Evolutionary conservation across 2,329 filamentous ascomycete genomes (phyloP).

Genomic region (Neonectria hederae): DNA sequence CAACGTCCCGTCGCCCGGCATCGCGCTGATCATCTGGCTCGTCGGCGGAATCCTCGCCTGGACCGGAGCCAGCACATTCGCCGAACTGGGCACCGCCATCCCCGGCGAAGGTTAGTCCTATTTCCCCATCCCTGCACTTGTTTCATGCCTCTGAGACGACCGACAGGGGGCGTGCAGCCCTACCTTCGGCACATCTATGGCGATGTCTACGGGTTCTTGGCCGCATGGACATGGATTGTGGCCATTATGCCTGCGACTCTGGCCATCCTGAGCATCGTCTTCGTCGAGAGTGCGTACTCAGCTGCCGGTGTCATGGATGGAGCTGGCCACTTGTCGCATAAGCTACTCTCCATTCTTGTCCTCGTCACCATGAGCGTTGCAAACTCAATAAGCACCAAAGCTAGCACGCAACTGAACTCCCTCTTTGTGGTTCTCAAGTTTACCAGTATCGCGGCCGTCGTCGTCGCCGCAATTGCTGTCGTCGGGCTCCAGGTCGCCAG

Average conservation of each 20-base stretch:
- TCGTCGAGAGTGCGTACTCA: slow-evolving; percentile 68
- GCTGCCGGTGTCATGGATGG: slow-evolving; percentile 58
- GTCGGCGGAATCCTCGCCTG: slow-evolving; percentile 70
- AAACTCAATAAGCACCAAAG: slow-evolving; percentile 66
- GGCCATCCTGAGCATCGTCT: slow-evolving; percentile 71
- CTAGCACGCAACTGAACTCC: slow-evolving; percentile 63
- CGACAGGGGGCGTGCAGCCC: slow-evolving; percentile 66
- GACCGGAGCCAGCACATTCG: slow-evolving; percentile 70
- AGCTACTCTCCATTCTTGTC: slow-evolving; percentile 60
- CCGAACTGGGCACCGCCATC: slow-evolving; percentile 70
- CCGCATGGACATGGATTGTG: slow-evolving; percentile 73
- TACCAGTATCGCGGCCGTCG: slow-evolving; percentile 56
- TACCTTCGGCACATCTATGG: slow-evolving; percentile 70
- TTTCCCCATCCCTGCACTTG: background rate
- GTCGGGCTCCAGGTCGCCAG: slow-evolving; percentile 52
- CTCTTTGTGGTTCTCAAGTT: slow-evolving; percentile 67
- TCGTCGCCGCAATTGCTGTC: slow-evolving; percentile 60
- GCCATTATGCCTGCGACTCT: slow-evolving; percentile 72
- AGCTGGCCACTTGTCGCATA: slow-evolving; percentile 56
- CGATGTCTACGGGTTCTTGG: slow-evolving; percentile 68
- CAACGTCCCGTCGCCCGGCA: slow-evolving; percentile 69
- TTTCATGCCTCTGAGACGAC: slow-evolving; percentile 3
- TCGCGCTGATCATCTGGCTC: slow-evolving; percentile 67
- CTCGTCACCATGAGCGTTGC: slow-evolving; percentile 58
- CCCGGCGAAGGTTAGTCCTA: slow-evolving; percentile 62